A percentile compares a stretch with the other conserved stretches of the same genome.
phyloP scores from a whole-genome alignment of 169 alveolate species.

The Plasmodium billcollinsi region DNA sequence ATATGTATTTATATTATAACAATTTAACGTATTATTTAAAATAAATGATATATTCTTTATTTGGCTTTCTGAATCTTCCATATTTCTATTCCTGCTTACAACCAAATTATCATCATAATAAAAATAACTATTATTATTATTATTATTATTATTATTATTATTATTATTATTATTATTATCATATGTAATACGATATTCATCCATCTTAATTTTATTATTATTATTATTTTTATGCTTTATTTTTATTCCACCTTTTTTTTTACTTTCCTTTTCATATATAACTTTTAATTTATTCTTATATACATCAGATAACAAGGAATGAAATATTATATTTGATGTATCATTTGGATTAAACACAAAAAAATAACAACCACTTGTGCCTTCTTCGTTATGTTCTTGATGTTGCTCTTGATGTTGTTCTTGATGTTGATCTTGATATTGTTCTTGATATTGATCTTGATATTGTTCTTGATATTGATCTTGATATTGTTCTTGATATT shows the following conservation, averaged over 20 bases:
- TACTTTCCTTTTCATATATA: slow-evolving; percentile 29
- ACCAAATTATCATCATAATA: too few relatives aligned
- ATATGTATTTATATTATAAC: slow-evolving; percentile 23
- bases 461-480: neutral
- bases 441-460: neutral
- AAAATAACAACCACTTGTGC: neutral
- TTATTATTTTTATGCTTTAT: neutral
- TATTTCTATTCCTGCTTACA: too few relatives aligned
- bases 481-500: neutral
- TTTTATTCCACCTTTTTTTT: neutral
- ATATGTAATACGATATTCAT: too few relatives aligned
- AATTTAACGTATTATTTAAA: neutral
- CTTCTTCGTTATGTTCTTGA: neutral
- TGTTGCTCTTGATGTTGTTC: neutral
- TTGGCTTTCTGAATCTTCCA: too few relatives aligned
- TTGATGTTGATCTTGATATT: neutral
- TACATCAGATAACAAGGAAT: slow-evolving; percentile 29
- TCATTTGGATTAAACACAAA: slow-evolving; percentile 36
- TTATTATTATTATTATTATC: neutral
- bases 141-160: neutral
- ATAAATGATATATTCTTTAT: too few relatives aligned
- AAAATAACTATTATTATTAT: too few relatives aligned
- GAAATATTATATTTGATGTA: slow-evolving; percentile 39
- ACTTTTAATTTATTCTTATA: slow-evolving; percentile 5
- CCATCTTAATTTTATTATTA: too few relatives aligned